Percentiles rank a stretch among this genome's conserved stretches.
Conservation (phyloP, 1,139 yeast genomes). For the Saccharomycopsis crataegensis region DNA sequence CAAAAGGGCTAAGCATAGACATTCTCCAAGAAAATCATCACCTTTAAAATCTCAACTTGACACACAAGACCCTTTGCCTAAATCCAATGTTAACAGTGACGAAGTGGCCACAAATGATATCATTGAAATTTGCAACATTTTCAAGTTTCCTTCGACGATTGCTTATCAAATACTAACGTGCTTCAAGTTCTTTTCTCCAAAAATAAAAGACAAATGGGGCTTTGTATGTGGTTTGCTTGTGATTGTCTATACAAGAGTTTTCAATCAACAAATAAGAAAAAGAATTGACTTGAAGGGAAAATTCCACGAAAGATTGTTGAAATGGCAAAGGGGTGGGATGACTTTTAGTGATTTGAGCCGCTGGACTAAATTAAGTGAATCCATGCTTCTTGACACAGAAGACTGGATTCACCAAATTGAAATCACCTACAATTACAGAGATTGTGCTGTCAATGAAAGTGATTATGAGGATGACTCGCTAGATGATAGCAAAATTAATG, state of each 20-base stretch:
- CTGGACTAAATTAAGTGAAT: conserved; percentile 13
- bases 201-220: conserved; percentile 19
- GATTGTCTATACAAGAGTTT: conserved; percentile 8
- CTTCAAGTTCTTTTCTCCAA: not conserved
- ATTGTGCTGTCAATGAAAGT: not conserved
- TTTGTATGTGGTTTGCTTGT: conserved; percentile 16
- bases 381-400: conserved; percentile 13
- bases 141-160: conserved; percentile 12
- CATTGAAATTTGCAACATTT: conserved; percentile 12
- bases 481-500: not conserved
- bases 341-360: conserved; percentile 9
- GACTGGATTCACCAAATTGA: conserved; percentile 15
- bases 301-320: conserved; percentile 9
- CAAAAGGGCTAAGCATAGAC: conserved; percentile 2
- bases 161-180: conserved; percentile 9
- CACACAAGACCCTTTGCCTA: not conserved
- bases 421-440: not conserved
- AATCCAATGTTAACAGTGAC: not conserved
- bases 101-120: conserved; percentile 7
- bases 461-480: not conserved
- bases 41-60: conserved; percentile 14
- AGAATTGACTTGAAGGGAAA: conserved; percentile 5
- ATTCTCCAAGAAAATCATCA: conserved; percentile 18
- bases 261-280: conserved; percentile 2
- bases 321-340: conserved; percentile 19